These are phyloP conservation scores for Bruguiera gymnorhiza DNA, from an alignment of 345 rosid genomes.

Conservation along the genomic window DNA sequence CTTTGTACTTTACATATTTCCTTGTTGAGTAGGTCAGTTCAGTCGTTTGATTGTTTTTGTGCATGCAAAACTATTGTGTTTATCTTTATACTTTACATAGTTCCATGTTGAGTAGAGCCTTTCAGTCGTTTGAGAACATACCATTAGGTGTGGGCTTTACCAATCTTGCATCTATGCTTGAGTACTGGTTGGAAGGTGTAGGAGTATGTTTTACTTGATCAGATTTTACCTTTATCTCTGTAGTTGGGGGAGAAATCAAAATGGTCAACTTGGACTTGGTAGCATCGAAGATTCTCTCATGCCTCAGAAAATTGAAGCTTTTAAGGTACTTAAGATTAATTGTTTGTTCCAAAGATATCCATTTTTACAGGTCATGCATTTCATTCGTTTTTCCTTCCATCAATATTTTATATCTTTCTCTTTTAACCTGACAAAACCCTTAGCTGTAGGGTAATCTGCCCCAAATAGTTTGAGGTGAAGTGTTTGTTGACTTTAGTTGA, in stretches of 20 bases:
- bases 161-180: background rate
- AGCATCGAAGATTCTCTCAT: conserved; percentile 78
- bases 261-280: conserved; percentile 98
- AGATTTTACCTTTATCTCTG: conserved; percentile 18
- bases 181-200: background rate
- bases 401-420: background rate
- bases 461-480: conserved; percentile 1
- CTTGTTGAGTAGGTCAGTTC: too few relatives aligned
- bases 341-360: background rate
- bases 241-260: conserved; percentile 99
- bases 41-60: too few relatives aligned
- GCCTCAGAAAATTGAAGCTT: conserved; percentile 85
- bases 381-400: background rate
- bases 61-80: too few relatives aligned
- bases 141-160: background rate
- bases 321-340: conserved; percentile 49
- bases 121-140: background rate
- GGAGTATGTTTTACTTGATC: conserved; percentile 4
- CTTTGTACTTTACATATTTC: too few relatives aligned
- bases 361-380: background rate
- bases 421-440: background rate
- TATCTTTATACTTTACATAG: too few relatives aligned
- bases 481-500: background rate
- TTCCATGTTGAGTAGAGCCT: too few relatives aligned
- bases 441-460: background rate